A percentile compares a stretch with the other conserved stretches of the same genome.
These are phyloP conservation scores for Zasmidium angulare DNA, from an alignment of 2,329 filamentous ascomycete species.

Conservation along the genomic window DNA sequence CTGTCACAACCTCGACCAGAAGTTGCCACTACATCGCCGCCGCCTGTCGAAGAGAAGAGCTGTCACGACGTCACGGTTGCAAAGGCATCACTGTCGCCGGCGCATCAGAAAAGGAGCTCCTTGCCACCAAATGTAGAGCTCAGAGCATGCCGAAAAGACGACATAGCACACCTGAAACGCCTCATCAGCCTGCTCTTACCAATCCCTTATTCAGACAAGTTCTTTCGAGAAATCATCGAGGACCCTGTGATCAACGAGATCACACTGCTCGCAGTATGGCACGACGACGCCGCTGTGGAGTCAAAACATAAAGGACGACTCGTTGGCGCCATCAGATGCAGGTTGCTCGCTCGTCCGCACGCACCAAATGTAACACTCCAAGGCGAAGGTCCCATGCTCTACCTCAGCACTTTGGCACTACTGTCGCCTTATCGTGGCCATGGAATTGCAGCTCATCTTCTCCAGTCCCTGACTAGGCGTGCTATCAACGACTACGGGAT, in stretches of 20 bases:
- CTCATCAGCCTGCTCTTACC: constrained; percentile 60
- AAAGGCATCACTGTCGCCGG: not conserved
- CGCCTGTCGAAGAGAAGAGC: constrained; percentile 1
- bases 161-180: constrained; percentile 57
- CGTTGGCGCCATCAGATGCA: constrained; percentile 50
- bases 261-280: constrained; percentile 61
- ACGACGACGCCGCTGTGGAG: constrained; percentile 40
- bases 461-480: constrained; percentile 39
- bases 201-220: constrained; percentile 60
- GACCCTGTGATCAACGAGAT: constrained; percentile 54
- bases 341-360: constrained; percentile 37
- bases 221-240: constrained; percentile 61
- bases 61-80: not conserved
- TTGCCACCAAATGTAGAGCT: constrained; percentile 54
- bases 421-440: constrained; percentile 59
- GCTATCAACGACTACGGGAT: constrained; percentile 52
- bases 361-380: not conserved
- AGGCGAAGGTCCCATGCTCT: constrained; percentile 44
- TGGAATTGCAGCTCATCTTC: constrained; percentile 58
- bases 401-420: constrained; percentile 61
- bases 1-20: not conserved
- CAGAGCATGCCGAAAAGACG: constrained; percentile 51
- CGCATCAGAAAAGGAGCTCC: constrained; percentile 11
- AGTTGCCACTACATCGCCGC: not conserved
- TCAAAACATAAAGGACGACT: constrained; percentile 36